Evolutionary conservation across 148 eudicot genomes (phyloP), one percentile per base, ranked within the genome.

Genomic region (Heliosperma pusillum): DNA sequence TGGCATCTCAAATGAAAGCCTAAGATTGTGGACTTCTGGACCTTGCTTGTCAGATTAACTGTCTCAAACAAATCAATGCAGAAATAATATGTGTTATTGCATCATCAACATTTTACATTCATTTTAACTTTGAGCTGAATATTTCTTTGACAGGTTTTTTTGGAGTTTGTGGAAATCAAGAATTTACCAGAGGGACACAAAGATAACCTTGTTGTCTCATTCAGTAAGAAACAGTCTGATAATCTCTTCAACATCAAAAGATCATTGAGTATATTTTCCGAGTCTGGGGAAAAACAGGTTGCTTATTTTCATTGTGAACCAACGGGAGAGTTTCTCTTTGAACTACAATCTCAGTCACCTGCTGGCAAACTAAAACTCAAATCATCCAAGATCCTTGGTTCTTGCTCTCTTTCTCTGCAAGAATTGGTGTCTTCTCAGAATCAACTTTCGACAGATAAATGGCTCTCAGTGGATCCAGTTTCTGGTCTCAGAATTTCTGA

Each of bases 221-320:
- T 96, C 82, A 83, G 90, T 64, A 96, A 96, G 83, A 84, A 89
- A 63, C 89, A 90, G 58, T 88, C 93, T 58, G 99, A 96, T 87
- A 72, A 53, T 81, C 77, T 92, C 78, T 92, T 92, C 80, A 83
- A 85, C 70, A 71, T 79, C 77, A 87, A 82, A 73, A 90, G 82
- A 79, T 86, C 82, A 76, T 82, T 92, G 58, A 76, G 73, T 66
- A 90, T 96, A 72, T 78, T 81, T 20, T 92, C 99, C 8, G 87
- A 82, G 76, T 82, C 88, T 50, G 85, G 85, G 65, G 87, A 83
- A 64, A 96, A 92, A 78, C 93, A 86, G 80, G 91, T 96, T 69
- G 99, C 97, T 80, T 82, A 50, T 71, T 92, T 96, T 83, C 87
- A 83, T 2, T 96, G 99, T 80, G 86, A 90, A 79, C 87, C 97